A percentile compares a stretch with the other conserved stretches of the same genome.
Evolutionary conservation across 1,139 yeast genomes (phyloP).

Genomic region (Yamadazyma membranifaciens): DNA sequence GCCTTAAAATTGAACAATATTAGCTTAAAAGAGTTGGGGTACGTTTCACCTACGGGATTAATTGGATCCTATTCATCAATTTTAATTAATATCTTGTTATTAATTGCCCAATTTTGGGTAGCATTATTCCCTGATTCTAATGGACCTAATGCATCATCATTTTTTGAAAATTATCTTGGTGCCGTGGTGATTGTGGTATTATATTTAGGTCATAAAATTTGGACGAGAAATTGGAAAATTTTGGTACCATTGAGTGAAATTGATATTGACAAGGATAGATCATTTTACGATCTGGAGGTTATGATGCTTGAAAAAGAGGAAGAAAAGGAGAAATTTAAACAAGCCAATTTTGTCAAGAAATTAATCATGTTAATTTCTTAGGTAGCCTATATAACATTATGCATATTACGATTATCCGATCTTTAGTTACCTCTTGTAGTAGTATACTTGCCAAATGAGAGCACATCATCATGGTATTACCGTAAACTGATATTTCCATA

Average conservation of each 20-base stretch:
- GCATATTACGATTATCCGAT: too few species aligned
- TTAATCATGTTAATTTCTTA: conserved; percentile 1
- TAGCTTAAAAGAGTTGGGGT: conserved; percentile 36
- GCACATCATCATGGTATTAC: too few species aligned
- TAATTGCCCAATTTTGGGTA: conserved; percentile 45
- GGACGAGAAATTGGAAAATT: conserved; percentile 33
- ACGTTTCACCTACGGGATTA: conserved; percentile 40
- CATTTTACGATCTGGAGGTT: conserved; percentile 40
- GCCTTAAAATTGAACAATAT: conserved; percentile 38
- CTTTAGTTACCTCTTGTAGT: too few species aligned
- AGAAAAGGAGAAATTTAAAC: conserved; percentile 32
- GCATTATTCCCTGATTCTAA: conserved; percentile 40
- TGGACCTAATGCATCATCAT: conserved; percentile 31
- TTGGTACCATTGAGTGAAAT: conserved; percentile 35
- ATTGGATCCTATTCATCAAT: conserved; percentile 39
- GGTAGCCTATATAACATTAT: not conserved
- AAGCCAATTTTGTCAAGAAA: conserved; percentile 13
- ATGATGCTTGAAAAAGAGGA: conserved; percentile 42
- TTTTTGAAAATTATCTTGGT: conserved; percentile 39
- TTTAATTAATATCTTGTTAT: conserved; percentile 31
- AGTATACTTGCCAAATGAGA: too few species aligned
- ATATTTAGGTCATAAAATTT: conserved; percentile 40
- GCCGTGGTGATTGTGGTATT: conserved; percentile 32
- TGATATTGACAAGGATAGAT: conserved; percentile 42
- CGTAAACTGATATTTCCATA: too few species aligned